Evolutionary conservation across 306 rosid species (phyloP), one percentile per base, ranked within the genome.

Genomic region (Albizia julibrissin): DNA sequence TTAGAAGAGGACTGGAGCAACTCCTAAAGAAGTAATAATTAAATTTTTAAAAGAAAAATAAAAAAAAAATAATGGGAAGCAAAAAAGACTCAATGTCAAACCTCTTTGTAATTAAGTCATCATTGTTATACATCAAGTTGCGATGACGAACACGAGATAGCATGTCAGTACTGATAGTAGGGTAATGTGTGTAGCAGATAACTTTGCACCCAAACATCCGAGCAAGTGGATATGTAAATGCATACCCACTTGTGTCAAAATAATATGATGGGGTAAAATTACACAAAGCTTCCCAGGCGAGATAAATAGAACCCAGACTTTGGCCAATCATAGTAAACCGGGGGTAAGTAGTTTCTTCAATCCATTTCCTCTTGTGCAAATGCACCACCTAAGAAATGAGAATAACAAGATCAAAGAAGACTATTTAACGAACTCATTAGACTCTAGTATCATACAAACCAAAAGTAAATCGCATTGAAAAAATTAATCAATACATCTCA

Each of bases 121-220:
- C 93, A 79, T 93, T 95, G 80, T 95, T 95, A 86, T 95, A 95
- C 96, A 92, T 89, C 1, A 75, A 82, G 77, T 78, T 93, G 78
- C 84, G 90, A 9, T 88, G 88, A 62, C 93, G 91, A 87, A 95
- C 99, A 9, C 98, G 97, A 43, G 99, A 90, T n/a, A 95, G 81
- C 99, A 95, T 93, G 87, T 93, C 98, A 44, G 87, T 31, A 81
- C 98, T 95, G 87, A 95, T 95, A n/a, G 99, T 93, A 70, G 99
- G 99, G 78, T 95, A 93, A 87, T 95, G 98, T 3, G 99, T 91
- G 43, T 91, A 93, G 88, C 97, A 92, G 80, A 95, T 86, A 76
- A 95, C 95, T 75, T 77, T 91, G 86, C 99, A 95, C 58, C 97
- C 97, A 81, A 95, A 95, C 75, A 92, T 81, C 84, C 96, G 83